Evolutionary conservation across 768 basidiomycete genomes (phyloP), one percentile per base, ranked within the genome.

Genomic region (Calocera viscosa): DNA sequence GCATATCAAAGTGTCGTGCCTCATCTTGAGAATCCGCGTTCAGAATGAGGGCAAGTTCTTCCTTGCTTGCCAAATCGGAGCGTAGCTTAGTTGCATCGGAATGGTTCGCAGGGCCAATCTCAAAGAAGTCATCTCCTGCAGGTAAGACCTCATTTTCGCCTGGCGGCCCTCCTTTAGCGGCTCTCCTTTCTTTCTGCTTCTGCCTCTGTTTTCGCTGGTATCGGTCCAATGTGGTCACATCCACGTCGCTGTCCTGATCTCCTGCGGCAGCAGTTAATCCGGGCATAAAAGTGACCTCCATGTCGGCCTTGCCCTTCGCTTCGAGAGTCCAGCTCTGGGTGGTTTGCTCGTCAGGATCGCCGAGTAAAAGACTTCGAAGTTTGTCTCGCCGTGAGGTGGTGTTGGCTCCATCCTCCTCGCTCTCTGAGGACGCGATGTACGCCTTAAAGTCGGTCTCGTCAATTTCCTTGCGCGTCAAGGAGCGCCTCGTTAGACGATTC

Each of bases 241-340:
- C 83, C 64, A 81, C 80, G 17, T 79, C 79, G 38, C 49, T 71
- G 22, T 75, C 79, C 8, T 68, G 63, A 19, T 41, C 66, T 19
- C 76, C 75, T 39, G 69, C 75, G 8, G 65, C 70, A 30, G 80
- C 83, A 67, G 80, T 86, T 40, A 98, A 78, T 2, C 87, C 95
- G 1, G 96, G 91, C 17, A 84, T 86, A 75, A 99, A 98, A 0
- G 95, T 97, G 72, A 99, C 89, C 77, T 97, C 88, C 90, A 99
- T 90, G 67, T 94, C 91, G 10, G 86, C 82, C 43, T 71, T 71
- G 70, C 87, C 85, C 49, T 76, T 80, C 41, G 92, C 94, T 93
- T 11, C 92, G 91, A 72, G 96, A 94, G 0, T 91, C 91, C 66
- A 91, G 74, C 24, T 82, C 83, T 38, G 74, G 74, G 34, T 73